Evolutionary conservation across 2,329 filamentous ascomycete genomes (phyloP).

Genomic region (Atkinsonella texensis): DNA sequence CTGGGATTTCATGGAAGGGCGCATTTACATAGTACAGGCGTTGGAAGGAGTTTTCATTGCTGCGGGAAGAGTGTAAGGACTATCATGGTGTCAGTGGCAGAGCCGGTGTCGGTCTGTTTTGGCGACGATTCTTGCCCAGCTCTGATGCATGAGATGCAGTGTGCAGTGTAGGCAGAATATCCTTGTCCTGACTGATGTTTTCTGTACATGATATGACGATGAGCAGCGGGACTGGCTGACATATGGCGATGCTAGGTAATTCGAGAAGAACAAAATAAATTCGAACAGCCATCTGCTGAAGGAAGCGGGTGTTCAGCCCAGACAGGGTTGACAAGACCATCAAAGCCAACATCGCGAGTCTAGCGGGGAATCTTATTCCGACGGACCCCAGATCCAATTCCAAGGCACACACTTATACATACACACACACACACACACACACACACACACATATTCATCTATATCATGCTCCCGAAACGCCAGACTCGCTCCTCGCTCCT

Average conservation of each 20-base stretch:
- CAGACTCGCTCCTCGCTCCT: no score
- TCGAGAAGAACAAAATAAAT: background rate
- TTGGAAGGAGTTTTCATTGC: background rate
- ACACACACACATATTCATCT: no score
- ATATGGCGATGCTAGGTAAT: background rate
- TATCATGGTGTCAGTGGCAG: background rate
- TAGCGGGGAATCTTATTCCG: no score
- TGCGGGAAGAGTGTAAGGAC: background rate
- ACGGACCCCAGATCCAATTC: no score
- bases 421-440: no score
- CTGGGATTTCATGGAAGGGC: background rate
- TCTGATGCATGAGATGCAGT: background rate
- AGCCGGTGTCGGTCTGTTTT: no score
- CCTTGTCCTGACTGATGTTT: background rate
- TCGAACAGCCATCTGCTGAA: background rate
- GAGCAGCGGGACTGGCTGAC: background rate
- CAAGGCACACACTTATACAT: no score
- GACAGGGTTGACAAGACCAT: no score
- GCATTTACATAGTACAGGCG: constrained; percentile 4
- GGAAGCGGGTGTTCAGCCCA: no score
- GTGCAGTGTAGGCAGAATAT: background rate
- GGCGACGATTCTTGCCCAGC: no score
- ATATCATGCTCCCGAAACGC: no score
- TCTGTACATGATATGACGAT: background rate
- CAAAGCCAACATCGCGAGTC: no score